Conservation (phyloP, 257 asterid genomes). For the Solanum okadae region DNA sequence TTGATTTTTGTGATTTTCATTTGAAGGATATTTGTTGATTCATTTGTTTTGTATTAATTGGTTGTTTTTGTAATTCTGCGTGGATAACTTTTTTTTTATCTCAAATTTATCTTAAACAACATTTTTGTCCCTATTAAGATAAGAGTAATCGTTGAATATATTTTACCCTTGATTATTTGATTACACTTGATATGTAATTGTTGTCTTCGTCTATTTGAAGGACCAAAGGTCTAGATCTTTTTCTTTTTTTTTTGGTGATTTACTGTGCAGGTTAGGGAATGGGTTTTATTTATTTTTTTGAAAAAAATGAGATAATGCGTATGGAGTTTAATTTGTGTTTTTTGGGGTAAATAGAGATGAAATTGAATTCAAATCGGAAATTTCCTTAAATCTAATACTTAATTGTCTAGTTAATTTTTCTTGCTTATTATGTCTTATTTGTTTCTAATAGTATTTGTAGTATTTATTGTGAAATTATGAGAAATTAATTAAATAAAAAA, state of each 20-base stretch:
- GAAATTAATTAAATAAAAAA: neutral
- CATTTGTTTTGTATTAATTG: neutral
- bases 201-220: neutral
- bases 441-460: neutral
- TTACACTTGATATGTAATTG: neutral
- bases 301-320: no score
- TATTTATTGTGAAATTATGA: neutral
- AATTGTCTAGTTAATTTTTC: neutral
- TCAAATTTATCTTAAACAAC: accelerated
- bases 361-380: neutral
- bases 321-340: neutral
- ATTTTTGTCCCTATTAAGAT: neutral
- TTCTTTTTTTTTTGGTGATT: neutral
- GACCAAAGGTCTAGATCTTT: neutral
- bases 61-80: neutral
- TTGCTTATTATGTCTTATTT: neutral
- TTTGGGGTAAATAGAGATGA: neutral
- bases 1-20: neutral
- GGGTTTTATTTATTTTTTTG: neutral
- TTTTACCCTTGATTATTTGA: neutral
- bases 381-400: neutral
- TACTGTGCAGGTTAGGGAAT: neutral
- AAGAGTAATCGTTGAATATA: accelerated
- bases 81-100: neutral
- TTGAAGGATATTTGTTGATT: neutral